phyloP scores from a whole-genome alignment of 2,329 filamentous ascomycete genomes.

The Aureobasidium leucospermi region DNA sequence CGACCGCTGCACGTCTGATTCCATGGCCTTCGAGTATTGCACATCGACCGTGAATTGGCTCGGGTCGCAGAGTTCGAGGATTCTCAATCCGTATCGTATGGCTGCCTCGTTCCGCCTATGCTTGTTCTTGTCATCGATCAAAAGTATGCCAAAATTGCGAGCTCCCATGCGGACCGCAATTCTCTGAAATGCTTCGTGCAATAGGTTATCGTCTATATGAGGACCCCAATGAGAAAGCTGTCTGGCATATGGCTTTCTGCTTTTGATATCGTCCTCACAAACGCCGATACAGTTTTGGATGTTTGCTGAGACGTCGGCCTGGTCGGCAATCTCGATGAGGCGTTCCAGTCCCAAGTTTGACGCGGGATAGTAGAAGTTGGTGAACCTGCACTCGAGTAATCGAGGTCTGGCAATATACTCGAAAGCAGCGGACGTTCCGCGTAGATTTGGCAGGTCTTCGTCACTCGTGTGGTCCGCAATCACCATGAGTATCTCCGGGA shows the following conservation, averaged over 20 bases:
- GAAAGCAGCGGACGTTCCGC: neutral
- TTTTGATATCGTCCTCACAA: no score
- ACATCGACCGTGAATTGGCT: neutral
- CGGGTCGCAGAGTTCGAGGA: no score
- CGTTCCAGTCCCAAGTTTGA: neutral
- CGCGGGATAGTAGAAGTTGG: neutral
- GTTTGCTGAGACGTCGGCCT: neutral
- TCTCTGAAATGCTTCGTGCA: no score
- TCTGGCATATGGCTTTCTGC: no score
- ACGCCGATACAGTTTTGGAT: neutral
- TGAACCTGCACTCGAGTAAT: neutral
- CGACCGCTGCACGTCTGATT: no score
- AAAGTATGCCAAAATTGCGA: neutral
- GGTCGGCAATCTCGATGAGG: neutral
- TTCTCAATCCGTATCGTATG: neutral
- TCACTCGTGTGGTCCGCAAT: neutral
- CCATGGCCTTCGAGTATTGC: neutral
- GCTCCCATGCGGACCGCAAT: neutral
- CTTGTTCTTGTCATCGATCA: neutral
- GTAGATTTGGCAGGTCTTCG: neutral
- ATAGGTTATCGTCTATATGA: no score
- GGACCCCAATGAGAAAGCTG: no score
- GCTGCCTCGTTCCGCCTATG: neutral
- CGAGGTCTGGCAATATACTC: neutral
- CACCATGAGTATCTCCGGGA: neutral